These are phyloP conservation scores for Kwoniella europaea DNA, from an alignment of 768 basidiomycete species.

Conservation along the genomic window DNA sequence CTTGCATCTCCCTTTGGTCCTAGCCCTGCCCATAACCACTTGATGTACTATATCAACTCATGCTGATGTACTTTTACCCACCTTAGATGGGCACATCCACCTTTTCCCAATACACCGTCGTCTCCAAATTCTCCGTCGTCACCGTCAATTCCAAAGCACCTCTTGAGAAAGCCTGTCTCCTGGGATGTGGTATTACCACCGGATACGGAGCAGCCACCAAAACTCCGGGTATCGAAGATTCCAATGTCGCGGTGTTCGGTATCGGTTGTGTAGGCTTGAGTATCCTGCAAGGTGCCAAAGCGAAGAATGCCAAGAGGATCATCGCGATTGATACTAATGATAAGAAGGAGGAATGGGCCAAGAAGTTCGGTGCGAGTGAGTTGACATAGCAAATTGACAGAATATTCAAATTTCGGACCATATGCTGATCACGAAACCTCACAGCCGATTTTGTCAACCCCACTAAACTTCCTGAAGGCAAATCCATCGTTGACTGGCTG, in stretches of 20 bases:
- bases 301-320: slow-evolving; percentile 81
- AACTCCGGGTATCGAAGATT: slow-evolving; percentile 76
- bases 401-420: too few species aligned
- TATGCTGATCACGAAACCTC: too few species aligned
- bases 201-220: slow-evolving; percentile 96
- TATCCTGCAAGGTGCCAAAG: slow-evolving; percentile 76
- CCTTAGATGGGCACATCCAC: slow-evolving; percentile 95
- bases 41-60: not conserved
- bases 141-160: slow-evolving; percentile 83
- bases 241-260: slow-evolving; percentile 91
- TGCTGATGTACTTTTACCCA: not conserved
- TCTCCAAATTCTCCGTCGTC: slow-evolving; percentile 95
- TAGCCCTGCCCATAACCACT: too few species aligned
- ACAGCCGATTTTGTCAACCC: slow-evolving; percentile 87
- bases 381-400: slow-evolving; percentile 2
- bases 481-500: slow-evolving; percentile 84
- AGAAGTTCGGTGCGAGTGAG: slow-evolving; percentile 81
- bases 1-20: not conserved
- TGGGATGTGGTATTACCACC: slow-evolving; percentile 93
- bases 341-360: slow-evolving; percentile 82
- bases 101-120: slow-evolving; percentile 99
- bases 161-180: slow-evolving; percentile 92
- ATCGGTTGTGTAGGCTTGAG: slow-evolving; percentile 94
- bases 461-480: slow-evolving; percentile 71
- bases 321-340: slow-evolving; percentile 92